Conservation (phyloP, 2,329 filamentous ascomycete species). For the Amylocarpus encephaloides region DNA sequence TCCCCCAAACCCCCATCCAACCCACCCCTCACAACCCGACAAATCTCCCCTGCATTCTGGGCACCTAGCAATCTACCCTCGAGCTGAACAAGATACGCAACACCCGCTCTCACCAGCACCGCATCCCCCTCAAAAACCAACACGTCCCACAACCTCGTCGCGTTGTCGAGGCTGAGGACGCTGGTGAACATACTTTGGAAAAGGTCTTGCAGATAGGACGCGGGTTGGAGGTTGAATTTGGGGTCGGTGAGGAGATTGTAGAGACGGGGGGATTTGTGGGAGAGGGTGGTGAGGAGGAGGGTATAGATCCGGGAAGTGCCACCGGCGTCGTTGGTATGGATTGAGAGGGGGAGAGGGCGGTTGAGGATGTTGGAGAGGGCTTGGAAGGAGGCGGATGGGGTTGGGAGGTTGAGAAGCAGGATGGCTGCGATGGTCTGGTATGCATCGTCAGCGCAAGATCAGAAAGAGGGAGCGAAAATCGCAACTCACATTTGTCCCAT, state of each 20-base stretch:
- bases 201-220: constrained; percentile 51
- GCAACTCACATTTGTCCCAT: constrained; percentile 63
- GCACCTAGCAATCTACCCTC: constrained; percentile 45
- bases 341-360: constrained; percentile 66
- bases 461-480: constrained; percentile 2
- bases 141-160: constrained; percentile 71
- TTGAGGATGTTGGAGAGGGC: constrained; percentile 73
- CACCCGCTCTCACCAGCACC: constrained; percentile 62
- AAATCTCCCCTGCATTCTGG: constrained; percentile 17
- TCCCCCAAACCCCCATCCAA: constrained; percentile 15
- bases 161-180: constrained; percentile 61
- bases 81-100: constrained; percentile 53
- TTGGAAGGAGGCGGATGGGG: constrained; percentile 59
- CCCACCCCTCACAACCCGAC: constrained; percentile 14
- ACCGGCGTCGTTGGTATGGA: constrained; percentile 64
- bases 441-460: constrained; percentile 16
- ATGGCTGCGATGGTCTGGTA: constrained; percentile 63
- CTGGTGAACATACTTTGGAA: constrained; percentile 61
- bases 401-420: constrained; percentile 64
- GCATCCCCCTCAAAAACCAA: constrained; percentile 77
- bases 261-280: constrained; percentile 57
- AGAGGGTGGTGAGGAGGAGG: constrained; percentile 60
- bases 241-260: constrained; percentile 55
- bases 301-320: constrained; percentile 64
- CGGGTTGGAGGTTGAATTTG: constrained; percentile 40